phyloP scores from a whole-genome alignment of 2,329 filamentous ascomycete genomes.

The Colletotrichum musae region DNA sequence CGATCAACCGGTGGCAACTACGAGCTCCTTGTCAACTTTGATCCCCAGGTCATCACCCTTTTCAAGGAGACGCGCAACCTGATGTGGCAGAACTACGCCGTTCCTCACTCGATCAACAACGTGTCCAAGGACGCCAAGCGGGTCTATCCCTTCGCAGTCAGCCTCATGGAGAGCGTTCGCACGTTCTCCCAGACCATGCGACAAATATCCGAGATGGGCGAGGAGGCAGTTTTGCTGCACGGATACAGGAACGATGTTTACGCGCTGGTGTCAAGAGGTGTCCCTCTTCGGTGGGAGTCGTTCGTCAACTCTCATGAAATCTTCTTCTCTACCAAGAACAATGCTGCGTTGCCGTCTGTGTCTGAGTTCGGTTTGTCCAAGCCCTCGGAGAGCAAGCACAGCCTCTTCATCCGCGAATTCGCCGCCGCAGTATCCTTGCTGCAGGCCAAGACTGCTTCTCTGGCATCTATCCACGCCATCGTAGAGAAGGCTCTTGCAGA shows the following conservation, averaged over 20 bases:
- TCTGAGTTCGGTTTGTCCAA: conserved; percentile 62
- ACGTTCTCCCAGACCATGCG: conserved; percentile 91
- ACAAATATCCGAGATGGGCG: conserved; percentile 86
- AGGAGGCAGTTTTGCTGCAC: conserved; percentile 88
- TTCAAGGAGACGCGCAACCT: conserved; percentile 99
- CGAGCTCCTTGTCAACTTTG: conserved; percentile 95
- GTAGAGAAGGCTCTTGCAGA: conserved; percentile 87
- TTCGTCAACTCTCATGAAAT: conserved; percentile 98
- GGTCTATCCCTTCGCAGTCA: conserved; percentile 97
- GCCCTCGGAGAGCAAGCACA: conserved; percentile 88
- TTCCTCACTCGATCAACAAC: conserved; percentile 94
- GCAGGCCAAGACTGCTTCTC: conserved; percentile 86
- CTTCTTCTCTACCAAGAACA: conserved; percentile 71
- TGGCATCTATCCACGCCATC: conserved; percentile 84
- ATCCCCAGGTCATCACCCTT: conserved; percentile 94
- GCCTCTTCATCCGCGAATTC: conserved; percentile 96
- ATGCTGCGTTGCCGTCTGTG: conserved; percentile 51
- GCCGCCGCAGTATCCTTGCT: conserved; percentile 88
- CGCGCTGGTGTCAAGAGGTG: conserved; percentile 84
- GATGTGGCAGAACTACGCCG: conserved; percentile 93
- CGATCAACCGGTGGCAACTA: conserved; percentile 91
- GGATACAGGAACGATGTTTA: conserved; percentile 95
- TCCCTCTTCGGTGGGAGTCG: conserved; percentile 95
- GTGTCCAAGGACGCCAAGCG: conserved; percentile 99
- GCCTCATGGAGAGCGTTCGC: conserved; percentile 98